Evolutionary conservation across 2,329 filamentous ascomycete genomes (phyloP).

Genomic region (Orbilia ellipsospora): DNA sequence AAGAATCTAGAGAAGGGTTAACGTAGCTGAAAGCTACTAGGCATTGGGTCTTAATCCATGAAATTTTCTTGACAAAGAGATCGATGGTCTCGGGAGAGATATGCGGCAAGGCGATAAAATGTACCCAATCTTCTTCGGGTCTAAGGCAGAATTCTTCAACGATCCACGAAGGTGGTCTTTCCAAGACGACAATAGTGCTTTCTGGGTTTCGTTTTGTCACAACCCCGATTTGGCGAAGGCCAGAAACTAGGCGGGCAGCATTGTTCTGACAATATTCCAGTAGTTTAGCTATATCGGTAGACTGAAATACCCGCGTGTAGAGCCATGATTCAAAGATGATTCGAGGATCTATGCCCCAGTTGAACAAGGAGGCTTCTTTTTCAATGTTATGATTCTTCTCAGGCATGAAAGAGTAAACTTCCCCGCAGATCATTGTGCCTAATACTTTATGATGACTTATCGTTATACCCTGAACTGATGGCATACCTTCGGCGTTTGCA

Average conservation of each 20-base stretch:
- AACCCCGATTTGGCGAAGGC: conserved; percentile 8
- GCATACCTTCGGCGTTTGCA: conserved; percentile 3
- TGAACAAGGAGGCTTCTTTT: not conserved
- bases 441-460: conserved; percentile 37
- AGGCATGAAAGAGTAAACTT: conserved; percentile 15
- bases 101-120: conserved; percentile 38
- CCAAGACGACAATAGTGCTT: conserved; percentile 27
- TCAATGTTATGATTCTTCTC: too few relatives aligned
- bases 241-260: not conserved
- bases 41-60: not conserved
- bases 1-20: conserved; percentile 2
- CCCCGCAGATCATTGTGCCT: conserved; percentile 30
- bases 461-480: conserved; percentile 37
- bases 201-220: conserved; percentile 15
- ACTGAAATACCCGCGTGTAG: conserved; percentile 15
- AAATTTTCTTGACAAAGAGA: conserved; percentile 17
- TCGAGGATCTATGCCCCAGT: conserved; percentile 30
- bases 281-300: conserved; percentile 1
- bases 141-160: conserved; percentile 37
- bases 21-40: conserved; percentile 14
- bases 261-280: conserved; percentile 23
- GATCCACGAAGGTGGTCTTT: conserved; percentile 37
- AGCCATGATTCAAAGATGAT: conserved; percentile 46
- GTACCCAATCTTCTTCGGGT: conserved; percentile 37
- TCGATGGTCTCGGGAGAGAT: conserved; percentile 29